Evolutionary conservation across 2,329 filamentous ascomycete genomes (phyloP), one percentile per base, ranked within the genome.

Genomic region (Coniosporium tulheliwenetii): DNA sequence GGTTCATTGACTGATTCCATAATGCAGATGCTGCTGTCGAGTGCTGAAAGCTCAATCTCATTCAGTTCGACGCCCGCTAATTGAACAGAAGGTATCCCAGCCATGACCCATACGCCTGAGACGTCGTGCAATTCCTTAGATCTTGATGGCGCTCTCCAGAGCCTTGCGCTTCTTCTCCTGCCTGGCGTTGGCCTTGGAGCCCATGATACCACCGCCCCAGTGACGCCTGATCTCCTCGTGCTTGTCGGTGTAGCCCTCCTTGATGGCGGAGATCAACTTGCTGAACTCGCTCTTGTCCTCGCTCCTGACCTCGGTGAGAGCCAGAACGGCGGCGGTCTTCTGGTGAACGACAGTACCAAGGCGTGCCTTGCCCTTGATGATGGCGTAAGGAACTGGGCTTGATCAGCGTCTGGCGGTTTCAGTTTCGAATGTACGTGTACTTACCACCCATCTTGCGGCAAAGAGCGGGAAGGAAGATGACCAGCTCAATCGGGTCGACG

Each of bases 121-220:
- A 26, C 7, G 19, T 26, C 19, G 19, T 26, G 19, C 31, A 41
- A 45, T 45, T 41, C 47, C 60, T 75, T 93, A 98, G 73, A 98
- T 93, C 83, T 96, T 96, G 78, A 95, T 86, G 64, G 91, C 87
- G 61, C 69, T 70, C 71, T 96, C 91, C 50, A 91, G 61, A 62
- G 87, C 86, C 82, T 95, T 95, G 70, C 81, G 77, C 75, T 85
- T 85, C 83, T 94, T 95, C 67, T 77, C 73, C 60, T 71, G 70
- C 56, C 71, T 69, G 50, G 75, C 78, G 53, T 77, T 78, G 62
- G 91, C 87, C 85, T 98, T 98, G 65, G 80, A 75, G 61, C 91
- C 79, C 87, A 98, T 95, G 73, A 98, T 95, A 69, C 93, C 93
- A 77, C 91, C 91, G 73, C 93, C 91, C 91, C 93, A 98, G 71